A percentile compares a stretch with the other conserved stretches of the same genome.
Conservation (phyloP, 2,329 filamentous ascomycete species). For the Aspergillus latus region DNA sequence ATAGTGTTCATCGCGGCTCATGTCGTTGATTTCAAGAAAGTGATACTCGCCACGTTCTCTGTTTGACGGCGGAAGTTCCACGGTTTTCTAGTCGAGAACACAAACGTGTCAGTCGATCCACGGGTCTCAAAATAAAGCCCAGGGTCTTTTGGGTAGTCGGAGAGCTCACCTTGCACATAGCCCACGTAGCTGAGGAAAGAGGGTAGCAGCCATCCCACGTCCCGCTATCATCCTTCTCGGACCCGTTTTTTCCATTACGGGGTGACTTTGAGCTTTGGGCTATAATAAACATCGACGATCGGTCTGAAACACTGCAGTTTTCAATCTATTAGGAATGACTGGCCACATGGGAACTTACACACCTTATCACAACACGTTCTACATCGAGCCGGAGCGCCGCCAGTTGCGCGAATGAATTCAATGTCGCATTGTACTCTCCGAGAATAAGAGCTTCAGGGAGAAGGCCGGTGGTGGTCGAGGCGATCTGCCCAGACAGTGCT, state of each 20-base stretch:
- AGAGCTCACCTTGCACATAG: constrained; percentile 35
- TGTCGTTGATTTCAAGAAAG: constrained; percentile 41
- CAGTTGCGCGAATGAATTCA: constrained; percentile 39
- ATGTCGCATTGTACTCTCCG: constrained; percentile 33
- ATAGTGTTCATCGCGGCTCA: constrained; percentile 41
- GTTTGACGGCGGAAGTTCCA: constrained; percentile 31
- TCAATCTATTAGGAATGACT: not conserved
- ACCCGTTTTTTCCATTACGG: constrained; percentile 31
- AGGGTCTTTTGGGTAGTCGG: too few relatives aligned
- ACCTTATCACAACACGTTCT: constrained; percentile 42
- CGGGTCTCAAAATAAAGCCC: too few relatives aligned
- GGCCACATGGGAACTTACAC: not conserved
- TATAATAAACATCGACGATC: constrained; percentile 50
- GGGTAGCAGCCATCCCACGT: constrained; percentile 34
- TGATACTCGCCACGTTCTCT: constrained; percentile 24
- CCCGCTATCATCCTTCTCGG: constrained; percentile 32
- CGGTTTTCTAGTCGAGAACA: constrained; percentile 31
- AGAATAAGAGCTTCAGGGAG: constrained; percentile 29
- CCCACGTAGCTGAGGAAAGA: constrained; percentile 34
- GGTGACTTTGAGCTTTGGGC: constrained; percentile 51
- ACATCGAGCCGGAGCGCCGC: constrained; percentile 37
- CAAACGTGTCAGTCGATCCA: not conserved
- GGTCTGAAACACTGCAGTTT: constrained; percentile 45
- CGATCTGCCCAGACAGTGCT: constrained; percentile 15
- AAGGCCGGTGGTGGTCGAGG: constrained; percentile 15